Percentiles rank a stretch among this genome's conserved stretches.
These are phyloP conservation scores for Euphorbia pulcherrima DNA, from an alignment of 345 rosid species.

Conservation along the genomic window DNA sequence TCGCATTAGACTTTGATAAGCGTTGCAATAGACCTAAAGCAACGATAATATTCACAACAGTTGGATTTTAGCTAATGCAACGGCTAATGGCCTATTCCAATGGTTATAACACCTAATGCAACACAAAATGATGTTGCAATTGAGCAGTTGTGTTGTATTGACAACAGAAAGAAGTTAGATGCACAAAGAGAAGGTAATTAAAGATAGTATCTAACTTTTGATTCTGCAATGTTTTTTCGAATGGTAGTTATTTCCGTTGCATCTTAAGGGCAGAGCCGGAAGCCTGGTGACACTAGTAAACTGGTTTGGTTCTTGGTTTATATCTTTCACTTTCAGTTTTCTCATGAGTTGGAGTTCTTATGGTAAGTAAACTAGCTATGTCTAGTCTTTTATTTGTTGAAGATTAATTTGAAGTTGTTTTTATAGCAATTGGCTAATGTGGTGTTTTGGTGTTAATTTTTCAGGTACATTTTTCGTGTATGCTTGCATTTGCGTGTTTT, in stretches of 20 bases:
- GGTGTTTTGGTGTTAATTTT: neutral
- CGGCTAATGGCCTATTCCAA: too few relatives aligned
- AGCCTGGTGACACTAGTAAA: constrained; percentile 11
- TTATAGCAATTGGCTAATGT: neutral
- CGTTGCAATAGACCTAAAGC: too few relatives aligned
- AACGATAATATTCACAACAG: too few relatives aligned
- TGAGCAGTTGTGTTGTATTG: too few relatives aligned
- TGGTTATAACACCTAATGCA: too few relatives aligned
- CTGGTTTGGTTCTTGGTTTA: constrained; percentile 9
- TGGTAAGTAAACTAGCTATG: neutral
- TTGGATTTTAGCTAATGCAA: too few relatives aligned
- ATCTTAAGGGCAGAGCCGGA: constrained; percentile 6
- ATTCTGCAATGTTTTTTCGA: neutral
- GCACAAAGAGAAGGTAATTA: neutral
- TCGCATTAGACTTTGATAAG: too few relatives aligned
- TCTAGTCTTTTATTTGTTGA: too few relatives aligned
- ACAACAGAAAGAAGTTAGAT: neutral
- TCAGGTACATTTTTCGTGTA: constrained; percentile 43
- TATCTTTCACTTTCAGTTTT: constrained; percentile 13
- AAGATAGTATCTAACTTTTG: neutral
- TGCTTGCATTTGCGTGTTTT: constrained; percentile 30
- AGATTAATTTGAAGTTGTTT: neutral
- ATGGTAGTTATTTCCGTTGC: constrained; percentile 6
- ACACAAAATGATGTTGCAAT: too few relatives aligned
- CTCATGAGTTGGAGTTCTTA: constrained; percentile 13